Conservation (phyloP, 192 early-diverging fungal species). For the Entomortierella chlamydospora region DNA sequence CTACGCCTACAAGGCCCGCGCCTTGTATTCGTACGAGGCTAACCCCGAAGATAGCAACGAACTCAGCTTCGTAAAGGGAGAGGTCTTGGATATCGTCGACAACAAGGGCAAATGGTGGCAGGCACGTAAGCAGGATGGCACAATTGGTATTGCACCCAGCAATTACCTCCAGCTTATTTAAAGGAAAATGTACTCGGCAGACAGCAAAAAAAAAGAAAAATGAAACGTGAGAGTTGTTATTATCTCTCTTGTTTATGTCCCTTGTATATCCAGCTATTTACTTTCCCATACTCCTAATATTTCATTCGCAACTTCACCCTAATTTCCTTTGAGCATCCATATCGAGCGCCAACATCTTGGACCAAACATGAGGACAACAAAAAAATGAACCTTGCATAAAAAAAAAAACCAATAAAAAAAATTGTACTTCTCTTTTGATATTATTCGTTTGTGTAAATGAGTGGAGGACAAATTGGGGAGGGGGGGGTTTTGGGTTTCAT, state of each 20-base stretch:
- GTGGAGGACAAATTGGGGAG: too few relatives aligned
- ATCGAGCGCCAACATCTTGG: neutral
- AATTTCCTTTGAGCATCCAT: too few relatives aligned
- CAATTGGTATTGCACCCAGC: constrained; percentile 88
- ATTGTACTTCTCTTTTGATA: neutral
- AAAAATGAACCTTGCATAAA: too few relatives aligned
- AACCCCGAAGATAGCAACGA: constrained; percentile 94
- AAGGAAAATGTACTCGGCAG: constrained; percentile 1
- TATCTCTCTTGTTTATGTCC: neutral
- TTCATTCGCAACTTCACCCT: too few relatives aligned
- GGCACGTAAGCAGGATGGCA: constrained; percentile 83
- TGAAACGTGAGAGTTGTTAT: too few relatives aligned
- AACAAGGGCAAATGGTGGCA: constrained; percentile 99
- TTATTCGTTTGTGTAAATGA: too few relatives aligned
- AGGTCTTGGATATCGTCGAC: constrained; percentile 86
- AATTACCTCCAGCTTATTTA: constrained; percentile 75
- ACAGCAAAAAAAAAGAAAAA: too few relatives aligned
- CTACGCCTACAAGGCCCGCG: constrained; percentile 71
- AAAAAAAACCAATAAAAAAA: neutral
- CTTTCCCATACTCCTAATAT: neutral
- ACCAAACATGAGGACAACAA: too few relatives aligned
- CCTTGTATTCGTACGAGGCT: constrained; percentile 85
- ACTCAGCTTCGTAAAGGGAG: constrained; percentile 88
- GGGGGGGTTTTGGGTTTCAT: too few relatives aligned
- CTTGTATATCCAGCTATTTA: neutral